phyloP scores from a whole-genome alignment of 2,329 filamentous ascomycete species.

The Xylaria sp. region DNA sequence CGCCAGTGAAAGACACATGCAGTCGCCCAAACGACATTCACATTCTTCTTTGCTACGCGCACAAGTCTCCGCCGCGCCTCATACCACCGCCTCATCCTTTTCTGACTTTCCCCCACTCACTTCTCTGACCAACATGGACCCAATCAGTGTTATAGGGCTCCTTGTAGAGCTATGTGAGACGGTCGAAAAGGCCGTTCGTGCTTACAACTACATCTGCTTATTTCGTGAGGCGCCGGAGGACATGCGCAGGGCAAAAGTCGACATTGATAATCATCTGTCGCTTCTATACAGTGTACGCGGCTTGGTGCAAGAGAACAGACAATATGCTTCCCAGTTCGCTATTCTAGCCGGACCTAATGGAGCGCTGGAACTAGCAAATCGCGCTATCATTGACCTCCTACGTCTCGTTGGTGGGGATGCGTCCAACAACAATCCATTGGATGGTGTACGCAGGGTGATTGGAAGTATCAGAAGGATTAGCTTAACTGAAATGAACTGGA shows the following conservation, averaged over 20 bases:
- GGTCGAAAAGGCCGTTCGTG: no score
- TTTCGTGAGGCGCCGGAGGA: neutral
- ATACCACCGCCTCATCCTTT: no score
- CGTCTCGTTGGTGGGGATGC: neutral
- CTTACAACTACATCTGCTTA: neutral
- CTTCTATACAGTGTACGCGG: neutral
- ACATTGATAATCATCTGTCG: neutral
- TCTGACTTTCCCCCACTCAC: neutral
- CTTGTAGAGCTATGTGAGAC: neutral
- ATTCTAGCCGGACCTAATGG: neutral
- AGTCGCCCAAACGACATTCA: no score
- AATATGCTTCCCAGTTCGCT: neutral
- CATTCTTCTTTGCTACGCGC: no score
- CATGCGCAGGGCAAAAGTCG: neutral
- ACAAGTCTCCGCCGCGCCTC: no score
- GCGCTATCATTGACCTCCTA: neutral
- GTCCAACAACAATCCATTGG: neutral
- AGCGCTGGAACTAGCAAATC: neutral
- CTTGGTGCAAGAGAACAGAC: neutral
- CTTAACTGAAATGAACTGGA: neutral
- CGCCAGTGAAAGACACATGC: no score
- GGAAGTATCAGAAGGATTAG: neutral
- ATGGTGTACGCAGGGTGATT: neutral
- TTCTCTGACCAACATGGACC: conserved; percentile 1
- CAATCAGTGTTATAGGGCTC: neutral